Evolutionary conservation across 148 eudicot species (phyloP).

Genomic region (Rhododendron vialii): DNA sequence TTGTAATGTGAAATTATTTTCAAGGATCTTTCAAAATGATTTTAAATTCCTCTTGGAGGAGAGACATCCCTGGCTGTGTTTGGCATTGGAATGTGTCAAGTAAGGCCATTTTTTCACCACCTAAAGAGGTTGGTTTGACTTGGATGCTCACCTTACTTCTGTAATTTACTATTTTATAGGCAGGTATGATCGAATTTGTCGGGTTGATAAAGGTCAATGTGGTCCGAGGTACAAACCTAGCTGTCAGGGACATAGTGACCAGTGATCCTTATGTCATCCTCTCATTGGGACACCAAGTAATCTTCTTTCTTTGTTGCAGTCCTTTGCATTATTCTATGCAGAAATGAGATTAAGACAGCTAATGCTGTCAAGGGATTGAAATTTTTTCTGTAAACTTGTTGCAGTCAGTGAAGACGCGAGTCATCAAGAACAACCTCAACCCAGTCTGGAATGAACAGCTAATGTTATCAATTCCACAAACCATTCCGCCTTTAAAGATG

Average conservation of each 20-base stretch:
- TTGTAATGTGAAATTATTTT: neutral
- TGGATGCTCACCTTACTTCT: neutral
- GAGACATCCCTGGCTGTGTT: neutral
- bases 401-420: constrained; percentile 93
- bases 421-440: constrained; percentile 79
- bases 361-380: neutral
- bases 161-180: constrained; percentile 36
- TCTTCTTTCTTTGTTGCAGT: constrained; percentile 11
- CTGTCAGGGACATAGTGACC: constrained; percentile 75
- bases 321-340: neutral
- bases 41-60: neutral
- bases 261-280: constrained; percentile 96
- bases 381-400: constrained; percentile 16
- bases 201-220: constrained; percentile 85
- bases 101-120: neutral
- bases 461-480: constrained; percentile 86
- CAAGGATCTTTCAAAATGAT: neutral
- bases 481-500: constrained; percentile 76
- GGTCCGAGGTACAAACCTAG: constrained; percentile 86
- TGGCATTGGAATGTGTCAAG: neutral
- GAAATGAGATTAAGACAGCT: neutral
- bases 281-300: constrained; percentile 85
- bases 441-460: constrained; percentile 96
- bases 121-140: constrained; percentile 1
- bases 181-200: constrained; percentile 94